Base-by-base conservation (phyloP, 768 basidiomycete species). In the Jaapia argillacea region DNA sequence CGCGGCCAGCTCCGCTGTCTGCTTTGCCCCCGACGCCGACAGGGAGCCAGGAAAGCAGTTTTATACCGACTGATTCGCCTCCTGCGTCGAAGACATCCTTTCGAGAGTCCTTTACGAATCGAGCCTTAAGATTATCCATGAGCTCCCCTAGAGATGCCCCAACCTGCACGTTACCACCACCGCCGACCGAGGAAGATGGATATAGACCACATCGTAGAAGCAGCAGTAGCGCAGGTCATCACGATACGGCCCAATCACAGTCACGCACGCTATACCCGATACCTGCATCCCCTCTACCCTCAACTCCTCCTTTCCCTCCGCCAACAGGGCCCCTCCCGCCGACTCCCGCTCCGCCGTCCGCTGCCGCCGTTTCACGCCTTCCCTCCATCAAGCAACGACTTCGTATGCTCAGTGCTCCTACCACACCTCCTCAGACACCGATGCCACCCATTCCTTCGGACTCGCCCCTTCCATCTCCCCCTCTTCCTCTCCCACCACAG, bases 81-180 rank as follows among this genome's bases (percentile, higher is more conserved):
- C 42, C 51, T n/a, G 33, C 51, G 4, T 40, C 47, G 6, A 58
- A 53, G 48, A 64, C 58, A 35, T 49, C 59, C 12, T 74, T 79
- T 60, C 76, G 81, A 42, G 75, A 72, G 42, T 75, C 79, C 24
- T 61, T 80, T 16, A 63, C 72, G 12, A 66, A 75, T 47, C 77
- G 81, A 45, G 66, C 73, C 5, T 60, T 81, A 42, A 68, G 77
- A 45, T 58, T 79, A 16, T 81, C 80, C 6, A 58, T 78, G 53
- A 70, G 69, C 33, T 71, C 80, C 18, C 84, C 82, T 0, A 77
- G 76, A 43, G 74, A 75, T 25, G 76, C 84, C 4, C 81, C 85
- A 5, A 69, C 74, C 1, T 61, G 66, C 14, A 65, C 61, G 20
- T 67, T 85, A 1, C 80, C 85, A 3, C 81, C 79, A 5, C 74